Conservation (phyloP, 768 basidiomycete species). For the Lactifluus echinatus region DNA sequence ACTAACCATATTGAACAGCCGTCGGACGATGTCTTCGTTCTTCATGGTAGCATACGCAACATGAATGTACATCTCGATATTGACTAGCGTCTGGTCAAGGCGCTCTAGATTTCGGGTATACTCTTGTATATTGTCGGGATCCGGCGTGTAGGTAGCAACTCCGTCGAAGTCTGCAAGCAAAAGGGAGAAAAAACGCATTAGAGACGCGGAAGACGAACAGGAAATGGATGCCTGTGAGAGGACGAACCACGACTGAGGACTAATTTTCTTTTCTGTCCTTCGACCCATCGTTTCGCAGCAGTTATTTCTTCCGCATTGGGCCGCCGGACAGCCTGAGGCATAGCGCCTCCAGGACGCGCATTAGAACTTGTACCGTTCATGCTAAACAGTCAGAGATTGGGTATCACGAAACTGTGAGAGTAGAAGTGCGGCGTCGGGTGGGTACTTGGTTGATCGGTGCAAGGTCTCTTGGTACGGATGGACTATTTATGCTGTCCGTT, state of each 20-base stretch:
- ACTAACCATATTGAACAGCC: slow-evolving; percentile 10
- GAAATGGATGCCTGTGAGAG: background rate
- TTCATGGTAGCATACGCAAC: slow-evolving; percentile 4
- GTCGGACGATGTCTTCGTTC: background rate
- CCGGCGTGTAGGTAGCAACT: background rate
- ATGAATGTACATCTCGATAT: slow-evolving; percentile 10
- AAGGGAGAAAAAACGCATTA: background rate
- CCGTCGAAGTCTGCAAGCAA: background rate
- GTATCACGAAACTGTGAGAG: background rate
- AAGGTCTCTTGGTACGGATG: background rate
- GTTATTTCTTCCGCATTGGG: background rate
- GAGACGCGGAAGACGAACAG: background rate
- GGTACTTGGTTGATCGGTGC: background rate
- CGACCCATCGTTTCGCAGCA: background rate
- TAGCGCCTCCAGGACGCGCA: background rate
- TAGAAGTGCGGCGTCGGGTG: background rate
- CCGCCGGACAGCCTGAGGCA: background rate
- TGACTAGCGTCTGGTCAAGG: background rate
- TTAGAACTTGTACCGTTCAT: background rate
- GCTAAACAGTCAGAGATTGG: background rate
- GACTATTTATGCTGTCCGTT: background rate
- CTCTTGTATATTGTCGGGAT: background rate
- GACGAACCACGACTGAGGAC: background rate
- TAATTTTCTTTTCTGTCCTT: background rate
- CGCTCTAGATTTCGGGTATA: slow-evolving; percentile 8